Evolutionary conservation across 306 rosid genomes (phyloP), one percentile per base, ranked within the genome.

Genomic region (Herpetospermum pedunculosum): DNA sequence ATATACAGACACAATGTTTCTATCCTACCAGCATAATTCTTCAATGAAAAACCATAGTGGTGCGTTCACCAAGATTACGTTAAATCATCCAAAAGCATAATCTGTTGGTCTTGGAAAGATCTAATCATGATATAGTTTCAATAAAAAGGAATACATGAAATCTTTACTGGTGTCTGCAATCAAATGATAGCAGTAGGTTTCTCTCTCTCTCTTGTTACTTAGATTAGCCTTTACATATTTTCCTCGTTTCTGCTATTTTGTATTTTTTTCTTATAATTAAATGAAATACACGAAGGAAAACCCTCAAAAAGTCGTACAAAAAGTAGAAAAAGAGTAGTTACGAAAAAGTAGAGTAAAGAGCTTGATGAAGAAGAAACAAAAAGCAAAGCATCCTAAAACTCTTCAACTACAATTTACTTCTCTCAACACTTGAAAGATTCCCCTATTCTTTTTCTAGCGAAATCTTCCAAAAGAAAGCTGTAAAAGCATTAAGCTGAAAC

Each of bases 321-420:
- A 14, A n/a, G 70, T 25, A 37, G 29, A 35, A 64, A 35, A 38
- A 21, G 71, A 64, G 46, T 65, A 5, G 72, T 65, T 34, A 40
- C 1, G 18, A 38, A 40, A 63, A 65, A 40, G 50, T 32, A 64
- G 49, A 37, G 72, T 65, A 21, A 65, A 38, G 34, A 65, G 34
- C 72, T 65, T 65, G 72, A 25, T 11, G 49, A 21, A 38, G 72
- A 65, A 65, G 72, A 65, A 40, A 40, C n/a, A 65, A 65, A 38
- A 65, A 65, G 19, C 30, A 65, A 62, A 65, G 30, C 47, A 65
- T 38, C 72, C 34, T 23, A 65, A 38, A 65, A 65, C 11, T 40
- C 50, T 65, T 21, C 30, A 12, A 40, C 23, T 65, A 60, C 69
- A 32, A 60, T 60, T 18, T 32, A 38, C 47, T 63, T 63, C 70